Conservation (phyloP, 1,139 yeast genomes). For the Suzukiozyma palmioleophila region DNA sequence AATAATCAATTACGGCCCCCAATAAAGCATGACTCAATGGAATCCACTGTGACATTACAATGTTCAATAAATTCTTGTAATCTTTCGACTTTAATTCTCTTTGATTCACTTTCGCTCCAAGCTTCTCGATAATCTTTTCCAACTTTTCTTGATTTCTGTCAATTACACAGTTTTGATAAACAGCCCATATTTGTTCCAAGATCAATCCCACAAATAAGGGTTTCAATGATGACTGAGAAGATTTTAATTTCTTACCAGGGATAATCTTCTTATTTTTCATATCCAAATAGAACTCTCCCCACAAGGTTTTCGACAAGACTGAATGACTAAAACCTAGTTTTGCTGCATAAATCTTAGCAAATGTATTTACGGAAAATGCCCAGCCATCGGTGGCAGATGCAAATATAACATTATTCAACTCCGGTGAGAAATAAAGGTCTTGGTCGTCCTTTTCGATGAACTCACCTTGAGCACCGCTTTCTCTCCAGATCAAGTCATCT, state of each 20-base stretch:
- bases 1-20: conserved; percentile 74
- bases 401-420: conserved; percentile 85
- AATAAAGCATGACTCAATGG: conserved; percentile 86
- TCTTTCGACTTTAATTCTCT: conserved; percentile 83
- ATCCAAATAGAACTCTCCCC: conserved; percentile 94
- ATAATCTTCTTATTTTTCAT: conserved; percentile 83
- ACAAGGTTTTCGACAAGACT: conserved; percentile 77
- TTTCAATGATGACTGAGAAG: conserved; percentile 48
- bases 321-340: conserved; percentile 82
- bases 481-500: conserved; percentile 82
- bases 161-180: conserved; percentile 66
- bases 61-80: conserved; percentile 53
- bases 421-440: conserved; percentile 86
- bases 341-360: conserved; percentile 80
- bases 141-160: conserved; percentile 68
- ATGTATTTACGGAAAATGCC: conserved; percentile 91
- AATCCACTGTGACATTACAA: conserved; percentile 91
- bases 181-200: conserved; percentile 88
- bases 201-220: conserved; percentile 87
- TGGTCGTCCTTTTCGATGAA: conserved; percentile 76
- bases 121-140: conserved; percentile 67
- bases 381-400: conserved; percentile 96
- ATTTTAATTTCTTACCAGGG: conserved; percentile 50
- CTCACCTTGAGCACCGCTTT: conserved; percentile 51
- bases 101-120: conserved; percentile 65